Evolutionary conservation across 2,329 filamentous ascomycete species (phyloP).

Genomic region (Exophiala bonariae): DNA sequence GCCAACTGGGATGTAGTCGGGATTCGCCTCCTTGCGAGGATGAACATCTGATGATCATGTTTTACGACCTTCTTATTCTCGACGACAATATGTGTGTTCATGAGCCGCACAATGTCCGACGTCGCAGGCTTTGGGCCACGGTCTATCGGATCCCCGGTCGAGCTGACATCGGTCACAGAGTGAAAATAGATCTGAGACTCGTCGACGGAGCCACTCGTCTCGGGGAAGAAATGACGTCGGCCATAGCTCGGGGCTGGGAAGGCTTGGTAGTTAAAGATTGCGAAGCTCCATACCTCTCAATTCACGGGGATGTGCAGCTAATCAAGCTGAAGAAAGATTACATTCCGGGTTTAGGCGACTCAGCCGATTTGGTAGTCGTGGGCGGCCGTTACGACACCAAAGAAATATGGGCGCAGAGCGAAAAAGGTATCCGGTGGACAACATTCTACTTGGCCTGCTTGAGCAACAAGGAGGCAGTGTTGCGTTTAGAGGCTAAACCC

Average conservation of each 20-base stretch:
- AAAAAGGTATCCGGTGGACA: constrained; percentile 59
- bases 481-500: constrained; percentile 51
- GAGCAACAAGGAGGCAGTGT: constrained; percentile 62
- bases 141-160: constrained; percentile 58
- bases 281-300: constrained; percentile 73
- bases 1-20: constrained; percentile 63
- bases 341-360: constrained; percentile 71
- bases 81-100: constrained; percentile 55
- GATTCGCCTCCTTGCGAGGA: constrained; percentile 54
- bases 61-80: constrained; percentile 59
- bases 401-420: constrained; percentile 53
- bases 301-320: constrained; percentile 47
- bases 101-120: constrained; percentile 40
- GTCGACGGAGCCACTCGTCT: constrained; percentile 55
- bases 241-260: constrained; percentile 67
- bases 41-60: constrained; percentile 43
- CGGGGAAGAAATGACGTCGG: constrained; percentile 64
- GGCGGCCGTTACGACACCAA: constrained; percentile 70
- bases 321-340: constrained; percentile 91
- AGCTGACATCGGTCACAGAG: constrained; percentile 66
- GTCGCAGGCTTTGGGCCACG: constrained; percentile 57
- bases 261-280: constrained; percentile 76
- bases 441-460: constrained; percentile 79
- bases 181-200: constrained; percentile 65
- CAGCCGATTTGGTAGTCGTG: constrained; percentile 77